Evolutionary conservation across 1,284 basidiomycete species (phyloP), one percentile per base, ranked within the genome.

Genomic region (Golubevia pallescens): DNA sequence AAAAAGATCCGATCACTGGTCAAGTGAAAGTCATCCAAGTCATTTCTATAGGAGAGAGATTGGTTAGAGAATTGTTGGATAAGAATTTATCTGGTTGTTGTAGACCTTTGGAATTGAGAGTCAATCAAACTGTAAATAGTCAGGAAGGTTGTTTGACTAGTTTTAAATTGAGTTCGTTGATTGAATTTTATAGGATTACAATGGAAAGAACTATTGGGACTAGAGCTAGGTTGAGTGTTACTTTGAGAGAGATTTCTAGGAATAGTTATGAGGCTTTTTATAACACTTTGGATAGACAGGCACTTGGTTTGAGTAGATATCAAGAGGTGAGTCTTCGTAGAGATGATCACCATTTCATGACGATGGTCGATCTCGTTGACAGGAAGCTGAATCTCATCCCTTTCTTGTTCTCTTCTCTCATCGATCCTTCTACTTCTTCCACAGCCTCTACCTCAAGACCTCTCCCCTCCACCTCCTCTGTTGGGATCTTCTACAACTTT

Each of bases 111-210:
- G 93, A 92, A 89, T 93, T 93, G 68, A 62, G 96, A 21, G 92
- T 98, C 38, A 90, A 94, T 80, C 95, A 98, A 86, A 97, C 95
- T 4, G 90, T 97, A 48, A 90, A 92, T 59, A 92, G 91, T 3
- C 95, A 98, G 85, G 95, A 97, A 85, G 95, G 93, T 72, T 92
- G 92, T 68, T 94, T 98, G 66, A 90, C 92, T 60, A 90, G 92
- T 0, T 98, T 96, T 87, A 93, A 93, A 82, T 91, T 99, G 61
- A 92, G 93, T 55, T 97, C 95, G 75, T 88, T 98, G n/a, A 87
- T 99, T 2, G 93, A 96, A 74, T 99, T 98, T 84, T 99, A 98
- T 86, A 88, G 92, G 81, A 86, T 93, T 20, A 97, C 94, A 0
- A 97, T 99, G 94, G 89, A 90, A 61, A 89, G 93, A 67, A 98